Evolutionary conservation across 345 rosid species (phyloP), one percentile per base, ranked within the genome.

Genomic region (Adansonia digitata): DNA sequence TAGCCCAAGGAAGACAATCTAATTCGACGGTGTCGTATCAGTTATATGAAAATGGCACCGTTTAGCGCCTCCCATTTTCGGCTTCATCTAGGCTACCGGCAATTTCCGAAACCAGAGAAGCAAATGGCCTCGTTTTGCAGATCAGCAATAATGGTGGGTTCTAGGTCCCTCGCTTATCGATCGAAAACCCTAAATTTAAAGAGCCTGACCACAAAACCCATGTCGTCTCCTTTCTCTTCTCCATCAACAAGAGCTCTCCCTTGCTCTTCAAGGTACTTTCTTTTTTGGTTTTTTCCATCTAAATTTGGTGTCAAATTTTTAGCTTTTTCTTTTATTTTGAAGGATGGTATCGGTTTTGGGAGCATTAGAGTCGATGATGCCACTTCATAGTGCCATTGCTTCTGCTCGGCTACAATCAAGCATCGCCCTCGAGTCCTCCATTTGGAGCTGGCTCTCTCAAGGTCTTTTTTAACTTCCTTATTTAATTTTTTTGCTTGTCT

Each of bases 371-470:
- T 87, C 97, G 27, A 75, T 94, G 86, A 77, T 92, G 86, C 97
- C 97, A 8, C 87, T 94, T 68, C 97, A 94, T 77, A 91, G 89
- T 77, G 90, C 92, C 60, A 80, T 85, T 81, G 97, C 98, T 49
- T 87, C 93, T 75, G 92, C 98, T 79, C 80, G 97, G 72, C 92
- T 94, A 60, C 80, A 53, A 63, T 92, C 98, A 53, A 86, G 79
- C 82, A 91, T 94, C 53, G 97, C 97, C 24, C 81, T 89, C 13
- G 94, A 89, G 87, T 81, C 98, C 24, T 85, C 92, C 45, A 89
- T 90, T 82, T 94, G 98, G 98, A 94, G 98, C 87, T 80, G 77
- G 91, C 94, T 92, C 71, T 92, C 97, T 73, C 89, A 84, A 83
- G 98, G 97, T 93, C 34, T 62, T 35, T 62, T 61, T n/a, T 49